phyloP scores from a whole-genome alignment of 2,329 filamentous ascomycete species.

The Plectosphaerella sp. region DNA sequence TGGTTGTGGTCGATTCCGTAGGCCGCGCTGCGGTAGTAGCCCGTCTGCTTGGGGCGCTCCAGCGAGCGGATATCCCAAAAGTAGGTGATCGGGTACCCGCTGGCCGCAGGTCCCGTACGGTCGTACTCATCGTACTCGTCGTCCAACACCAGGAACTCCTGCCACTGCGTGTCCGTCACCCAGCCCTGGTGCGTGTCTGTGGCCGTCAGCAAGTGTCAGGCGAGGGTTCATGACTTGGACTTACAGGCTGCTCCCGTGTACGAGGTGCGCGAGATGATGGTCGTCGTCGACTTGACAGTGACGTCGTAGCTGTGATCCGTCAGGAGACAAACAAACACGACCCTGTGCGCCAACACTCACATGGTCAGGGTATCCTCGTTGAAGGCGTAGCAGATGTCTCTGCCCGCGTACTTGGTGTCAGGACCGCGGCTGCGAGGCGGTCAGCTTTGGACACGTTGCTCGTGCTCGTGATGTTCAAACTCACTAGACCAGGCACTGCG shows the following conservation, averaged over 20 bases:
- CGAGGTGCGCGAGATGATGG: constrained; percentile 44
- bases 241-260: constrained; percentile 46
- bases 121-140: constrained; percentile 41
- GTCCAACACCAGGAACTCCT: constrained; percentile 31
- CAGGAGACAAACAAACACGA: constrained; percentile 25
- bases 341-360: constrained; percentile 33
- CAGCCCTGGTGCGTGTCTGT: constrained; percentile 54
- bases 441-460: no score
- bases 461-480: background rate
- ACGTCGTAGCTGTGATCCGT: constrained; percentile 37
- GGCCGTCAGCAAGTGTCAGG: no score
- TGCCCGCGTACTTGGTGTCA: constrained; percentile 35
- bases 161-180: constrained; percentile 38
- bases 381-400: constrained; percentile 49
- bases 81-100: constrained; percentile 39
- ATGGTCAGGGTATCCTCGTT: constrained; percentile 46
- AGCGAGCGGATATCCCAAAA: constrained; percentile 41
- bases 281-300: constrained; percentile 38
- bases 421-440: constrained; percentile 28
- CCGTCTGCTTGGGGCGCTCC: constrained; percentile 32
- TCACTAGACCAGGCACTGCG: constrained; percentile 4
- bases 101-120: constrained; percentile 20
- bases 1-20: constrained; percentile 39
- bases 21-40: constrained; percentile 28
- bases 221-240: background rate